phyloP scores from a whole-genome alignment of 139 green algal genomes.

The Mesotaenium endlicherianum region DNA sequence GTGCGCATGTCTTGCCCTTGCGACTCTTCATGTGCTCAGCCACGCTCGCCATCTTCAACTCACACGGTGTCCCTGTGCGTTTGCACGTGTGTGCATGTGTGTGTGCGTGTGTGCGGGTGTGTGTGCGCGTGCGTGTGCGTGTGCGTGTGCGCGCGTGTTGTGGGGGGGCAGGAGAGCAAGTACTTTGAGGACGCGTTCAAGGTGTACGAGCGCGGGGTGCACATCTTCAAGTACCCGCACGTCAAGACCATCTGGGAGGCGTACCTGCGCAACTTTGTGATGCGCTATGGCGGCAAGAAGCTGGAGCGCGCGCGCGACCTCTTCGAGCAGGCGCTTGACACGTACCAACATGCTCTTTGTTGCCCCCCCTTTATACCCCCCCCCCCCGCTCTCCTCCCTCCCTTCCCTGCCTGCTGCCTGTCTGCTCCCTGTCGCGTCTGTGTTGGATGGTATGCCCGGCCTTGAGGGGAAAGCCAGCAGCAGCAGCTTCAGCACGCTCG shows the following conservation, averaged over 20 bases:
- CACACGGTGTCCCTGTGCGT: no score
- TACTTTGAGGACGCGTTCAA: slow-evolving; percentile 91
- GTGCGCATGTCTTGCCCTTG: no score
- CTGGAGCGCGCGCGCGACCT: slow-evolving; percentile 92
- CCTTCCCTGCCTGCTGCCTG: background rate
- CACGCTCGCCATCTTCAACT: no score
- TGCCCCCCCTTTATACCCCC: background rate
- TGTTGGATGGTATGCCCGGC: no score
- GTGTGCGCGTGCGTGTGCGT: no score
- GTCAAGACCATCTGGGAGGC: slow-evolving; percentile 89
- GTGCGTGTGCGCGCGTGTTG: no score
- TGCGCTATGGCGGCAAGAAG: slow-evolving; percentile 86
- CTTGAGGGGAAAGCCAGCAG: no score
- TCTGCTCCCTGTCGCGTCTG: no score
- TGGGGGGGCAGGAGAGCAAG: slow-evolving; percentile 79
- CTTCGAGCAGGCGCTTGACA: slow-evolving; percentile 83
- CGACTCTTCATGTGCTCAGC: no score
- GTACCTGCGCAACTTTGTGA: slow-evolving; percentile 88
- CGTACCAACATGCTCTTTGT: background rate
- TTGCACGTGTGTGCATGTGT: no score
- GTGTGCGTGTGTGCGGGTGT: no score
- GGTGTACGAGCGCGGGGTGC: slow-evolving; percentile 90
- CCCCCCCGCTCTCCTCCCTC: background rate
- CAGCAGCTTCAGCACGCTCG: no score
- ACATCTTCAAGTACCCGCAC: slow-evolving; percentile 95